Evolutionary conservation across 192 early-diverging fungal species (phyloP), one percentile per base, ranked within the genome.

Genomic region (Coemansia sp.): DNA sequence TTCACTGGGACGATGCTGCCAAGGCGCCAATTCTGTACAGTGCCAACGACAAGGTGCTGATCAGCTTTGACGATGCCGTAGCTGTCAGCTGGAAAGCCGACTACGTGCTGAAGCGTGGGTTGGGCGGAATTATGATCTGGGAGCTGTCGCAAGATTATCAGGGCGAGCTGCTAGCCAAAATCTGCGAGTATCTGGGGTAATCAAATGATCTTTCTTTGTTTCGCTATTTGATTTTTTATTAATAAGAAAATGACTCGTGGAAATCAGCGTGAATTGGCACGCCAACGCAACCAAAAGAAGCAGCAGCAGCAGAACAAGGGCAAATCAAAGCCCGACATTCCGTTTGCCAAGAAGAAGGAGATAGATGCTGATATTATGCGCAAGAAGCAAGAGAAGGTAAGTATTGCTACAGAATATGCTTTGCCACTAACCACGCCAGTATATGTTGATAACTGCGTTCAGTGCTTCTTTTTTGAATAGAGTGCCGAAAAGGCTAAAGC

Each of bases 1-100:
- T 89, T 43, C 80, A 87, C 53, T 92, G 88, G 85, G 93, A 97
- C 56, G 83, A 82, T 2, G 58, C 81, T 10, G 80, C 85, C 21
- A 80, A 87, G 48, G 92, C 93, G 0, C 82, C 88, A n/a, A 91
- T 87, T 58, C 86, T 89, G 42, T 96, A 93, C 58, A 86, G 91
- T 56, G 53, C 81, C n/a, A 54, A 30, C 3, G 79, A 80, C 5
- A 66, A 79, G 14, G 87, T 93, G 30, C 56, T 95, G 58, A 83
- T 89, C 40, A 90, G 89, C 3, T 97, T 93, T 56, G 96, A 98
- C 62, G 83, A 83, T 28, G 71, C 82, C 6, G 58, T 85, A 28
- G 71, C 86, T 5, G 64, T 90, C 42, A 69, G 71, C 53, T 74
- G 79, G 56, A 92, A 92, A 77, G 79, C 80, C 10, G 71, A 82